phyloP scores from a whole-genome alignment of 2,329 filamentous ascomycete species.

The Rosellinia necatrix region DNA sequence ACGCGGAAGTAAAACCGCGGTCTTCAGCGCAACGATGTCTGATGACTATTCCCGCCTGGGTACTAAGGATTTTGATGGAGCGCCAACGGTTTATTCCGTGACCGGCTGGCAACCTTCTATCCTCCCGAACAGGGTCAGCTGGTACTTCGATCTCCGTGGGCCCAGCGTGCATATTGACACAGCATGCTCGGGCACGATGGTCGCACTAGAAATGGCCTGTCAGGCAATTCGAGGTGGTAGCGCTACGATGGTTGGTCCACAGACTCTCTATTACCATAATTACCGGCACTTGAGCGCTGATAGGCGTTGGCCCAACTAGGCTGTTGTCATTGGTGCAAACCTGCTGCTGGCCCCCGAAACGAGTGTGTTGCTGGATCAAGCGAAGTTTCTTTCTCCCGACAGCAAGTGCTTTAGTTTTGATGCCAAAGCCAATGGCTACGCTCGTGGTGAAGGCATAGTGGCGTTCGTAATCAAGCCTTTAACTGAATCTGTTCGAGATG shows the following conservation, averaged over 20 bases:
- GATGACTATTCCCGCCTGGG: neutral
- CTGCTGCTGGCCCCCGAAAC: neutral
- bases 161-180: slow-evolving; percentile 1
- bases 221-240: neutral
- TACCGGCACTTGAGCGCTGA: no score
- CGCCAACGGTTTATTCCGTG: neutral
- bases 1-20: neutral
- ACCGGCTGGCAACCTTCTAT: neutral
- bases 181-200: neutral
- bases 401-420: slow-evolving; percentile 9
- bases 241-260: neutral
- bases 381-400: neutral
- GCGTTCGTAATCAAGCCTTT: slow-evolving; percentile 6
- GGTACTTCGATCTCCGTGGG: neutral
- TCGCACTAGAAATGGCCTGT: neutral
- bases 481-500: slow-evolving; percentile 5
- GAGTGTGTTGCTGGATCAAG: neutral
- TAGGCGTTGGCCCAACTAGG: neutral
- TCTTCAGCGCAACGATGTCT: neutral
- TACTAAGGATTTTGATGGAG: neutral
- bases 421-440: slow-evolving; percentile 8
- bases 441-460: slow-evolving; percentile 7
- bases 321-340: neutral
- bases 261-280: neutral
- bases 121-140: neutral